Evolutionary conservation across 345 rosid genomes (phyloP).

Genomic region (Ceriops tagal): DNA sequence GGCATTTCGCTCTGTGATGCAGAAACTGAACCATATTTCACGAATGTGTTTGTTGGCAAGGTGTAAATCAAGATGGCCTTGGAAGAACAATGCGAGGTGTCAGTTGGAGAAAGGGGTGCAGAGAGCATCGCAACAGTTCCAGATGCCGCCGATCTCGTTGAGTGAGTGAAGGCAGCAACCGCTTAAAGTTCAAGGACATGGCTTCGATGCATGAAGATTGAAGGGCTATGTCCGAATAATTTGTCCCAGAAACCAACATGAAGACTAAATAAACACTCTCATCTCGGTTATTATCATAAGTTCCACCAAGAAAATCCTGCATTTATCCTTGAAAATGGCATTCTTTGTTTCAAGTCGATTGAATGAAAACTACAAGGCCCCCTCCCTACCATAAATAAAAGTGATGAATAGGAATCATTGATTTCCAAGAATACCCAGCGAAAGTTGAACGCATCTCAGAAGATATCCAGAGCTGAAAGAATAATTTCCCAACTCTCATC

Average conservation of each 20-base stretch:
- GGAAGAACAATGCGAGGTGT: slow-evolving; percentile 59
- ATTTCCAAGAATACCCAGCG: no score
- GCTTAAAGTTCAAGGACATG: slow-evolving; percentile 1
- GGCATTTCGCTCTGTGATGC: no score
- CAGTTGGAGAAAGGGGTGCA: slow-evolving; percentile 58
- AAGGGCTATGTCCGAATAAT: not conserved
- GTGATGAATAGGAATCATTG: no score
- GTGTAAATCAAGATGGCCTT: slow-evolving; percentile 70
- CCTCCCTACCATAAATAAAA: no score
- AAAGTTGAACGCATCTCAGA: no score
- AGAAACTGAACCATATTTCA: not conserved
- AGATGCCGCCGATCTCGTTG: slow-evolving; percentile 62
- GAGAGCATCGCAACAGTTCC: slow-evolving; percentile 54
- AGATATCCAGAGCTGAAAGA: no score
- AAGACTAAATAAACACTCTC: not conserved
- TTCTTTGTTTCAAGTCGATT: not conserved
- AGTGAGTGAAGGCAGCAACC: slow-evolving; percentile 44
- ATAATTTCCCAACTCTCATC: no score
- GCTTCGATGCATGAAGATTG: not conserved
- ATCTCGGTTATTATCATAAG: not conserved
- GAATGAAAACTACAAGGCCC: no score
- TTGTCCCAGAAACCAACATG: no score
- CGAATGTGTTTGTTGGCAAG: slow-evolving; percentile 9
- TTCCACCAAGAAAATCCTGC: not conserved
- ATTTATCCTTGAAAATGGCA: not conserved